Evolutionary conservation across 2,329 filamentous ascomycete species (phyloP).

Genomic region (Diaporthe batatas): DNA sequence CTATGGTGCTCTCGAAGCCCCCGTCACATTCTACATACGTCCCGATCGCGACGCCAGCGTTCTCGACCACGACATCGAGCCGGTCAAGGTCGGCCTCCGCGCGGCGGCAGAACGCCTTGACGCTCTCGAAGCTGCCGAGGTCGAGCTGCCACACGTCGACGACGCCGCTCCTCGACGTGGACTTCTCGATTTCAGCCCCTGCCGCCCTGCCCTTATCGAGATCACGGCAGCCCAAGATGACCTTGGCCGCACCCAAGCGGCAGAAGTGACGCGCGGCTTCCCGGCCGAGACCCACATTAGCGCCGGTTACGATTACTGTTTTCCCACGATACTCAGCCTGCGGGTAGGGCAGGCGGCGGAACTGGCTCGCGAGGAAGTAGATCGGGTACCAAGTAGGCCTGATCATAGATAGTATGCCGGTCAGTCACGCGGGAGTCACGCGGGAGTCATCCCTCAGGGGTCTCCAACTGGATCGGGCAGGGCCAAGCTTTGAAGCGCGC

Average conservation of each 20-base stretch:
- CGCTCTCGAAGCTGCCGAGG: constrained; percentile 60
- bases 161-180: constrained; percentile 45
- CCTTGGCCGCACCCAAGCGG: constrained; percentile 52
- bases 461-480: not conserved
- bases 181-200: constrained; percentile 52
- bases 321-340: constrained; percentile 43
- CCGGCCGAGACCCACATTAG: constrained; percentile 57
- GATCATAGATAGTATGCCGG: not conserved
- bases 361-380: constrained; percentile 38
- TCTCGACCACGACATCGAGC: constrained; percentile 59
- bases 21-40: constrained; percentile 47
- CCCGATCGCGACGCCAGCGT: constrained; percentile 53
- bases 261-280: constrained; percentile 56
- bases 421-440: not conserved
- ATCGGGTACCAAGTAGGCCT: constrained; percentile 21
- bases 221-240: constrained; percentile 56
- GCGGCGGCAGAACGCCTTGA: constrained; percentile 56
- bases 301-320: constrained; percentile 56
- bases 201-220: constrained; percentile 55
- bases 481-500: constrained; percentile 5
- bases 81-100: constrained; percentile 51
- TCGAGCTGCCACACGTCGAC: constrained; percentile 66
- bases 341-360: constrained; percentile 36
- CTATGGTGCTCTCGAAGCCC: constrained; percentile 58
- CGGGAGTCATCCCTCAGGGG: not conserved